Evolutionary conservation across 148 eudicot species (phyloP).

Genomic region (Agrostemma githago): DNA sequence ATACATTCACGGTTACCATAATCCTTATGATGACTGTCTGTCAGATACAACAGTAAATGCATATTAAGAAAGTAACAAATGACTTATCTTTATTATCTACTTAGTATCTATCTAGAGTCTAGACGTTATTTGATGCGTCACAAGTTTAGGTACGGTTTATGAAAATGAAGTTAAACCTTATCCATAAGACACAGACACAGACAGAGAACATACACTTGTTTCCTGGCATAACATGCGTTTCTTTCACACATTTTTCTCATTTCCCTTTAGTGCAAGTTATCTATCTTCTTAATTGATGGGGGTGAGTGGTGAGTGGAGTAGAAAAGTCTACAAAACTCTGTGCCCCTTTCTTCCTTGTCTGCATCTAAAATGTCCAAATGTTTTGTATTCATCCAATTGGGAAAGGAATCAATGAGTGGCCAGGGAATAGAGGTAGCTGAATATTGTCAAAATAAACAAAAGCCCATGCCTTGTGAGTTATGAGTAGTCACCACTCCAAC

Average conservation of each 20-base stretch:
- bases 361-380: conserved; percentile 26
- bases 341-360: conserved; percentile 45
- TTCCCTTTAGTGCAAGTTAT: conserved; percentile 19
- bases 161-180: conserved; percentile 16
- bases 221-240: conserved; percentile 20
- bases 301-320: no score
- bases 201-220: conserved; percentile 18
- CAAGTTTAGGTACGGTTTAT: no score
- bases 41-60: no score
- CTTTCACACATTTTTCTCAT: conserved; percentile 16
- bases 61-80: no score
- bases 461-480: neutral
- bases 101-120: neutral
- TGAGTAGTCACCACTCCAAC: conserved; percentile 18
- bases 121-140: no score
- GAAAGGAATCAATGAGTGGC: conserved; percentile 38
- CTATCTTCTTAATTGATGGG: neutral
- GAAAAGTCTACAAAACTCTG: conserved; percentile 2
- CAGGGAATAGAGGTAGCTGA: conserved; percentile 33
- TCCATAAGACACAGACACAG: conserved; percentile 20
- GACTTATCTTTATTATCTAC: neutral
- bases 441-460: conserved; percentile 5
- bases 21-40: no score
- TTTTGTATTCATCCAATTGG: conserved; percentile 25
- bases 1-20: no score